Evolutionary conservation across 2,329 filamentous ascomycete species (phyloP).

Genomic region (Pseudogymnoascus sp.): DNA sequence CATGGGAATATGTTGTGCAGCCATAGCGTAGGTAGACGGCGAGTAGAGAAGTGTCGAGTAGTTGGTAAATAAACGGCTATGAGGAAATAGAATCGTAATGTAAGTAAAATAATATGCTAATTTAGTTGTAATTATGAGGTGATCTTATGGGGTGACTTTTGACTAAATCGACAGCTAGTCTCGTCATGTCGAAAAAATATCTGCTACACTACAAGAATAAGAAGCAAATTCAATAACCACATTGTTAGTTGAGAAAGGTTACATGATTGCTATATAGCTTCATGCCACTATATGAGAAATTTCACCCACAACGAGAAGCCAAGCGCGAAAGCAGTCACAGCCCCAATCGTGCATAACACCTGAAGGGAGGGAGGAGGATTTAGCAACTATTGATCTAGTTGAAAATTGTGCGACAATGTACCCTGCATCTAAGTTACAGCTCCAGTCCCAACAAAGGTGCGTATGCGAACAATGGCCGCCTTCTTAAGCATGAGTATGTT

Average conservation of each 20-base stretch:
- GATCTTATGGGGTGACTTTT: neutral
- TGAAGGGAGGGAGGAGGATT: neutral
- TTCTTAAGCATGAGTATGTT: neutral
- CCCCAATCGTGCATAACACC: neutral
- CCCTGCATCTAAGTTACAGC: neutral
- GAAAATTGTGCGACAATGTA: neutral
- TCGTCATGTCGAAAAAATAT: neutral
- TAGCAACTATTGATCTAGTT: neutral
- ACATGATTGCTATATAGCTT: neutral
- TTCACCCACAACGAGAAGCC: neutral
- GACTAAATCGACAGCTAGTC: neutral
- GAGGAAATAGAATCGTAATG: no score
- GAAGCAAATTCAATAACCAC: neutral
- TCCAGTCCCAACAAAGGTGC: neutral
- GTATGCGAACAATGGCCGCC: neutral
- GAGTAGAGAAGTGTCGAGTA: no score
- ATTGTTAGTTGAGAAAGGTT: neutral
- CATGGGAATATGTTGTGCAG: no score
- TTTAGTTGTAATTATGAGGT: neutral
- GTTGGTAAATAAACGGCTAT: no score
- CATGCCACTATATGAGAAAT: neutral
- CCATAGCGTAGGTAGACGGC: no score
- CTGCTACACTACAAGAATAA: neutral
- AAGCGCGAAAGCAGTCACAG: neutral
- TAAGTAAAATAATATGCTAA: no score